These are phyloP conservation scores for Helicocarpus griseus DNA, from an alignment of 2,329 filamentous ascomycete genomes.

Conservation along the genomic window DNA sequence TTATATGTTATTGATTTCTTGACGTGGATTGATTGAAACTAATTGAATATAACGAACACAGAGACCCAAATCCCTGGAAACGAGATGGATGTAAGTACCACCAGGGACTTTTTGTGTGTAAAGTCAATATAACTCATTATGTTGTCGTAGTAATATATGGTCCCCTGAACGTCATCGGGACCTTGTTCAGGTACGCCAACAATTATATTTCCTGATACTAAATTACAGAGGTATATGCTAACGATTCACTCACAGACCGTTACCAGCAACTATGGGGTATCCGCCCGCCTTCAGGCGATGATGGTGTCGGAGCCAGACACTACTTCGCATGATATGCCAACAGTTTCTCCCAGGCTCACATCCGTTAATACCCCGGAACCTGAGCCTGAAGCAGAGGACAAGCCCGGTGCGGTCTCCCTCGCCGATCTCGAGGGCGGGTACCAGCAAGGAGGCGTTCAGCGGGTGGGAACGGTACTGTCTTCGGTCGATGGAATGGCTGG, in stretches of 20 bases:
- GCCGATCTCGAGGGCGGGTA: background rate
- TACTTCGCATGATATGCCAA: slow-evolving; percentile 14
- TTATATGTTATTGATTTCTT: background rate
- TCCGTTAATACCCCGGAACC: slow-evolving; percentile 7
- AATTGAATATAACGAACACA: slow-evolving; percentile 15
- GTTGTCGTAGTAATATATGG: slow-evolving; percentile 54
- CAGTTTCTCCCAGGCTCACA: slow-evolving; percentile 11
- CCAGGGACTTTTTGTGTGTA: background rate
- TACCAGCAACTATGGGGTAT: slow-evolving; percentile 57
- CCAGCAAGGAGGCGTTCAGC: background rate
- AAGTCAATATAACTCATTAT: slow-evolving; percentile 10
- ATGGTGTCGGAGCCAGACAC: slow-evolving; percentile 48
- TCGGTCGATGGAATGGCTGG: background rate
- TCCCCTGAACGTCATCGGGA: slow-evolving; percentile 51
- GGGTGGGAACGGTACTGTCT: background rate
- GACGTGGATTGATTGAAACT: background rate
- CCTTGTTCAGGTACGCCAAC: slow-evolving; percentile 36
- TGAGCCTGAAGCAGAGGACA: background rate
- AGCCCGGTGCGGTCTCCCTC: background rate
- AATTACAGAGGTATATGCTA: background rate
- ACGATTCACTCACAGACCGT: slow-evolving; percentile 30
- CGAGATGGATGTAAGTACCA: slow-evolving; percentile 59
- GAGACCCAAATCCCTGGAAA: slow-evolving; percentile 41
- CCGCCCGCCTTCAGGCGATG: slow-evolving; percentile 53
- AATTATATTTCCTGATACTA: no score